Conservation (phyloP, 2,329 filamentous ascomycete genomes). For the Didymella keratinophila region DNA sequence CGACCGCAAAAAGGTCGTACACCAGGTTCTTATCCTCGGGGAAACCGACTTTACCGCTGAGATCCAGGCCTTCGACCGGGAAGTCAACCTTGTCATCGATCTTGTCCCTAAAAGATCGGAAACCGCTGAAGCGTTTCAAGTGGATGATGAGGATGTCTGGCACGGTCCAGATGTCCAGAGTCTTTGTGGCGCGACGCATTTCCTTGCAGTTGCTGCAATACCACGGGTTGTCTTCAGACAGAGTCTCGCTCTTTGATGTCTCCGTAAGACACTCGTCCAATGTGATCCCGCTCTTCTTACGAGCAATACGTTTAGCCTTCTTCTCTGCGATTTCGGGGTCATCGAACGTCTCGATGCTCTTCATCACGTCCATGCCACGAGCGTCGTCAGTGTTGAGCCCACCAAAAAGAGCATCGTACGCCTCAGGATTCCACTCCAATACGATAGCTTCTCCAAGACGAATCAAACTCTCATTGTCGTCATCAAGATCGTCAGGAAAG, state of each 20-base stretch:
- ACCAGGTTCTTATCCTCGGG: slow-evolving; percentile 81
- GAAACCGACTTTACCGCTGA: slow-evolving; percentile 79
- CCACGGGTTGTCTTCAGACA: slow-evolving; percentile 97
- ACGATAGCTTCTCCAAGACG: slow-evolving; percentile 84
- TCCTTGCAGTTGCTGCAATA: slow-evolving; percentile 97
- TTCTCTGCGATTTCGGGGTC: slow-evolving; percentile 69
- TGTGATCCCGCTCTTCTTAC: slow-evolving; percentile 78
- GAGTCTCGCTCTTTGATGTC: slow-evolving; percentile 90
- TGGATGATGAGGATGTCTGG: slow-evolving; percentile 96
- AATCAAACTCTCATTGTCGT: slow-evolving; percentile 68
- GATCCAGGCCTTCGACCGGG: slow-evolving; percentile 84
- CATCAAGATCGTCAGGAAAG: slow-evolving; percentile 43
- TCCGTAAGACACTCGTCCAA: slow-evolving; percentile 93
- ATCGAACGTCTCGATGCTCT: slow-evolving; percentile 62
- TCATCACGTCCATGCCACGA: slow-evolving; percentile 68
- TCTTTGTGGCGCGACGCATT: slow-evolving; percentile 90
- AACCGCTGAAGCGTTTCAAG: slow-evolving; percentile 92
- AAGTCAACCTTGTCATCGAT: slow-evolving; percentile 91
- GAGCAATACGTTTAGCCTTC: slow-evolving; percentile 68
- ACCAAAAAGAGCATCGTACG: slow-evolving; percentile 74
- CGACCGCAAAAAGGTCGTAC: slow-evolving; percentile 94
- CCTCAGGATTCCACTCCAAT: slow-evolving; percentile 80
- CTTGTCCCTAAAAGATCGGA: slow-evolving; percentile 84
- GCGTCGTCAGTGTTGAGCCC: slow-evolving; percentile 53
- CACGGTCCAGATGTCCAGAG: slow-evolving; percentile 95